Evolutionary conservation across 2,329 filamentous ascomycete genomes (phyloP).

Genomic region (Teratosphaeria pseudoeucalypti): DNA sequence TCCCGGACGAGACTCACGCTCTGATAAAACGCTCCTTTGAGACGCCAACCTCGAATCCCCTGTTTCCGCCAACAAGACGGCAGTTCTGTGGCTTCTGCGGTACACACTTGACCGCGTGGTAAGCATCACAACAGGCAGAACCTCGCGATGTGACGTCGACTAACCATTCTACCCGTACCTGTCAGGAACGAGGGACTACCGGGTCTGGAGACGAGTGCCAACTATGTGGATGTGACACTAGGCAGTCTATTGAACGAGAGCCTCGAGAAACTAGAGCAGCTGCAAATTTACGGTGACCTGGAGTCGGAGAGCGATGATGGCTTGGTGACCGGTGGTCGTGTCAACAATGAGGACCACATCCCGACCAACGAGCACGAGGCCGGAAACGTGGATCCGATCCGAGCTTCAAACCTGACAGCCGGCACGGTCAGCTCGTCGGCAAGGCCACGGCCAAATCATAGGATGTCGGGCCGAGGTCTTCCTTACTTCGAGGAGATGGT

Average conservation of each 20-base stretch:
- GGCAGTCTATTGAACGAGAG: constrained; percentile 65
- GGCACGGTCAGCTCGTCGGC: not conserved
- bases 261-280: constrained; percentile 59
- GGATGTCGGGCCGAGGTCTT: constrained; percentile 42
- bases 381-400: not conserved
- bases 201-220: constrained; percentile 53
- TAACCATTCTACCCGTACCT: too few relatives aligned
- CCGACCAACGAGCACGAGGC: constrained; percentile 4
- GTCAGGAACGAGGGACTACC: constrained; percentile 48
- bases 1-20: constrained; percentile 56
- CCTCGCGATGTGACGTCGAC: too few relatives aligned
- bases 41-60: constrained; percentile 41
- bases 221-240: constrained; percentile 73
- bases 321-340: not conserved
- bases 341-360: not conserved
- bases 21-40: constrained; percentile 37
- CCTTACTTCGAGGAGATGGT: constrained; percentile 83
- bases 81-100: constrained; percentile 91
- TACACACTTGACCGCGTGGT: constrained; percentile 68
- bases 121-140: too few relatives aligned
- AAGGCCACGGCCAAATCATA: constrained; percentile 5
- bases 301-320: constrained; percentile 22
- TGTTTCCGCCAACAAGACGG: constrained; percentile 49
- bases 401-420: not conserved
- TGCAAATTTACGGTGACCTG: constrained; percentile 47